Conservation (phyloP, 2,329 filamentous ascomycete species). For the Microsporum ferrugineum region DNA sequence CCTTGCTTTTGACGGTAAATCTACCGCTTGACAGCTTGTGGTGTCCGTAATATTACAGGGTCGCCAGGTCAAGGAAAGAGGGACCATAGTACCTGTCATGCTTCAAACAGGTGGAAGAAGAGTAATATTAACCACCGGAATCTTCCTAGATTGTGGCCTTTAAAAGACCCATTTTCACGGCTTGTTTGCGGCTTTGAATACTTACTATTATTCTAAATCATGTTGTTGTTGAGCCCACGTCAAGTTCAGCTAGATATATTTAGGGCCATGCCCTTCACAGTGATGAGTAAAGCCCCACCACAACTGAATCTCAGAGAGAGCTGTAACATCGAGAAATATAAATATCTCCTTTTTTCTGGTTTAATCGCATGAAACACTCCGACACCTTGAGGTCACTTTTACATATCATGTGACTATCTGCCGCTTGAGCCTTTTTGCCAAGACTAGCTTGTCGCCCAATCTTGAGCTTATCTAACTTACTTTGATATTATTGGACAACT, state of each 20-base stretch:
- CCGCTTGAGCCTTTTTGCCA: not conserved
- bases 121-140: too few species aligned
- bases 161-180: too few species aligned
- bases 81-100: not conserved
- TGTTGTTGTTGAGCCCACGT: too few species aligned
- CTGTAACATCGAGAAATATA: not conserved
- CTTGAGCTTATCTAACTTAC: not conserved
- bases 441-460: not conserved
- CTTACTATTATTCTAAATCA: too few species aligned
- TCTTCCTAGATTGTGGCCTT: too few species aligned
- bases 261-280: too few species aligned
- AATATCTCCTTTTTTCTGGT: not conserved
- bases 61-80: not conserved
- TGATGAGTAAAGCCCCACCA: not conserved
- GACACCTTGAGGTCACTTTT: not conserved
- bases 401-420: not conserved
- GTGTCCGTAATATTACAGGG: not conserved
- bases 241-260: too few species aligned
- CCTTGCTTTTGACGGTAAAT: not conserved
- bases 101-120: not conserved
- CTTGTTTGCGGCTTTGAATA: too few species aligned
- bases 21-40: not conserved
- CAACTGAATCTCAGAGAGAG: not conserved
- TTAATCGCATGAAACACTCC: not conserved
- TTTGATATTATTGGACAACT: not conserved